A percentile compares a stretch with the other conserved stretches of the same genome.
These are phyloP conservation scores for Venturia aucupariae DNA, from an alignment of 2,329 filamentous ascomycete genomes.

Conservation along the genomic window DNA sequence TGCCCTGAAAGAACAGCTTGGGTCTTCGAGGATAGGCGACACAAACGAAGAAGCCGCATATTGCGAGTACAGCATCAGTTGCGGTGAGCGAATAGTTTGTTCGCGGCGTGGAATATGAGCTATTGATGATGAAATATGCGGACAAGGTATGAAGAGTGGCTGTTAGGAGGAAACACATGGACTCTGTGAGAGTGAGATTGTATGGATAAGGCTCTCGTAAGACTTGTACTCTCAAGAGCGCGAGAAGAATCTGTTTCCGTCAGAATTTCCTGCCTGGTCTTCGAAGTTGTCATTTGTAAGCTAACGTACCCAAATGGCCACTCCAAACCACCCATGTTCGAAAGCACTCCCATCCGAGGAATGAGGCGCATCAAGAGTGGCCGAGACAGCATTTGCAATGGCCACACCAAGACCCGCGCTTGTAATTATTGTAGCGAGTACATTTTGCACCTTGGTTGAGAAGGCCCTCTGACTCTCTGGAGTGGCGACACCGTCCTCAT, in stretches of 20 bases:
- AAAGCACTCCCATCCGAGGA: background rate
- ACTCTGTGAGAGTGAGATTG: constrained; percentile 10
- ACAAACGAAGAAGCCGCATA: constrained; percentile 7
- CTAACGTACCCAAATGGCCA: constrained; percentile 8
- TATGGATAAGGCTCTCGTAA: constrained; percentile 3
- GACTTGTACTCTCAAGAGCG: background rate
- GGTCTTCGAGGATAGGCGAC: constrained; percentile 13
- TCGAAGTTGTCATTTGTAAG: background rate
- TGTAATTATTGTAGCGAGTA: constrained; percentile 20
- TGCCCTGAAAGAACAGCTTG: constrained; percentile 11
- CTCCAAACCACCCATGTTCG: constrained; percentile 2
- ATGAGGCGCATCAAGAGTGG: background rate
- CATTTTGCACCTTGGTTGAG: constrained; percentile 51
- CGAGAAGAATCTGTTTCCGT: background rate
- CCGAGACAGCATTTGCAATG: constrained; percentile 7
- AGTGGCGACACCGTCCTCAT: constrained; percentile 60
- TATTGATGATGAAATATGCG: constrained; percentile 4
- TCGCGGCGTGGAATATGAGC: background rate
- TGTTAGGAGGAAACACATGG: background rate
- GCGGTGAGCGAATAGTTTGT: background rate
- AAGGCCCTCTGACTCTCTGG: constrained; percentile 53
- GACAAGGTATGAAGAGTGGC: background rate
- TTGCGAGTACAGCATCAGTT: background rate
- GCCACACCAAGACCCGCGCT: constrained; percentile 12
- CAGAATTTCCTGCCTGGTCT: background rate